Evolutionary conservation across 495 filamentous ascomycete genomes (phyloP).

Genomic region (Hyaloscypha finlandica): DNA sequence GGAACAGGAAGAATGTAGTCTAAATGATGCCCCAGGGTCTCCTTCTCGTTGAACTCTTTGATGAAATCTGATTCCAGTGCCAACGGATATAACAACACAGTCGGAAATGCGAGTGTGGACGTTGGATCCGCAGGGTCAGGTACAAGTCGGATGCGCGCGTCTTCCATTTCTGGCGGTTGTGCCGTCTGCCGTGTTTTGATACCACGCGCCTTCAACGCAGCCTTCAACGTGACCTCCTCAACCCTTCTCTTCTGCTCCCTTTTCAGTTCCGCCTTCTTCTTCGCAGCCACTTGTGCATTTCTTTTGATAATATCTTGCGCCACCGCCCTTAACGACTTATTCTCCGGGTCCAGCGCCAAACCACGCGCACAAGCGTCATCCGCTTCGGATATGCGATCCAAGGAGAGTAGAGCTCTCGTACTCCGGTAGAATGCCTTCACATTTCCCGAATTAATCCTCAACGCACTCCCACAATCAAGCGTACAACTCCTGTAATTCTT

Average conservation of each 20-base stretch:
- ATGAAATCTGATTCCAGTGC: constrained; percentile 84
- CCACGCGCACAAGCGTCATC: constrained; percentile 73
- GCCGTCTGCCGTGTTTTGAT: constrained; percentile 67
- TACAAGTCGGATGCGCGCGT: constrained; percentile 63
- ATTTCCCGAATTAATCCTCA: constrained; percentile 75
- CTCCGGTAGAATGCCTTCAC: constrained; percentile 90
- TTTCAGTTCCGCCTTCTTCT: constrained; percentile 44
- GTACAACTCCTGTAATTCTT: constrained; percentile 81
- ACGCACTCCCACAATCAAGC: constrained; percentile 75
- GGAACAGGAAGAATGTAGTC: constrained; percentile 76
- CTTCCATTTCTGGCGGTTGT: constrained; percentile 81
- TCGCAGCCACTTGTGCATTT: constrained; percentile 44
- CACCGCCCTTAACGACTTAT: constrained; percentile 55
- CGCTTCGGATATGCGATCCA: constrained; percentile 74
- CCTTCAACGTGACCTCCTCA: constrained; percentile 59
- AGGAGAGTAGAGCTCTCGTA: constrained; percentile 68
- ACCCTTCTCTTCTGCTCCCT: constrained; percentile 52
- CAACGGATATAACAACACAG: constrained; percentile 78
- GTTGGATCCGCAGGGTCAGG: constrained; percentile 74
- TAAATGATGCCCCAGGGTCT: constrained; percentile 69
- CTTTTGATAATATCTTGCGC: constrained; percentile 56
- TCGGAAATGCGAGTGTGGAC: constrained; percentile 71
- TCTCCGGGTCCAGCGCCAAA: constrained; percentile 62
- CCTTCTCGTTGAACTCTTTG: constrained; percentile 76
- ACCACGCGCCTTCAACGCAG: constrained; percentile 73